A percentile compares a stretch with the other conserved stretches of the same genome.
phyloP scores from a whole-genome alignment of 495 filamentous ascomycete species.

The Tuber borchii region DNA sequence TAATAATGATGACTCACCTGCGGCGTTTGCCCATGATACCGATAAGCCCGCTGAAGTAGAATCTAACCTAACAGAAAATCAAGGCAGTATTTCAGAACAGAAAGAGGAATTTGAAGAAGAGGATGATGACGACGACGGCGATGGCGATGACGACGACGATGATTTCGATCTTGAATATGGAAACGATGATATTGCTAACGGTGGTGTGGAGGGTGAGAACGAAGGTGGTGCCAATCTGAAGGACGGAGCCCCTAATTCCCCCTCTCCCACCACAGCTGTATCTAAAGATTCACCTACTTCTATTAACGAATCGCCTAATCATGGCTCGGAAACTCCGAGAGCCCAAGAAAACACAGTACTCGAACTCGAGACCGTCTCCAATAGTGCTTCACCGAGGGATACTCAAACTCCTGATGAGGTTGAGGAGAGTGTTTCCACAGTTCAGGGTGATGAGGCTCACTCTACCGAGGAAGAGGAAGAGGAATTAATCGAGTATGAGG shows the following conservation, averaged over 20 bases:
- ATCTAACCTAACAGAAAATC: slow-evolving; percentile 15
- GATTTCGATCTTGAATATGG: slow-evolving; percentile 36
- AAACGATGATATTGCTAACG: slow-evolving; percentile 19
- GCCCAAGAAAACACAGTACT: not conserved
- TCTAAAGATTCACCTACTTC: slow-evolving; percentile 4
- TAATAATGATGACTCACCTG: slow-evolving; percentile 9
- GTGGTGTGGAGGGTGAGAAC: slow-evolving; percentile 9
- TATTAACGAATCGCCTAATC: not conserved
- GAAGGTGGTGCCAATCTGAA: slow-evolving; percentile 18
- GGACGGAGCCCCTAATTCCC: slow-evolving; percentile 19
- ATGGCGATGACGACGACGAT: slow-evolving; percentile 33
- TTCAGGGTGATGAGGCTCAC: slow-evolving; percentile 4
- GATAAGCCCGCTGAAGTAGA: slow-evolving; percentile 24
- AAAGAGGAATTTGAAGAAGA: slow-evolving; percentile 17
- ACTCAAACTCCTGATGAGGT: slow-evolving; percentile 31
- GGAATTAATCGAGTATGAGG: slow-evolving; percentile 34
- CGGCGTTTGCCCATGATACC: slow-evolving; percentile 6
- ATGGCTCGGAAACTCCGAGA: not conserved
- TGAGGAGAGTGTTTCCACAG: slow-evolving; percentile 26
- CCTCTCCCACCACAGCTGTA: slow-evolving; percentile 6
- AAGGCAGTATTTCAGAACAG: slow-evolving; percentile 17
- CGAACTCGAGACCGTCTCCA: slow-evolving; percentile 20
- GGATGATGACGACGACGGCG: slow-evolving; percentile 28
- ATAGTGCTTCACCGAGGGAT: slow-evolving; percentile 16
- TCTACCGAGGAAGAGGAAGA: slow-evolving; percentile 29